Conservation (phyloP, 108 stramenopile species). For the Pseudonitzschia pungens region DNA sequence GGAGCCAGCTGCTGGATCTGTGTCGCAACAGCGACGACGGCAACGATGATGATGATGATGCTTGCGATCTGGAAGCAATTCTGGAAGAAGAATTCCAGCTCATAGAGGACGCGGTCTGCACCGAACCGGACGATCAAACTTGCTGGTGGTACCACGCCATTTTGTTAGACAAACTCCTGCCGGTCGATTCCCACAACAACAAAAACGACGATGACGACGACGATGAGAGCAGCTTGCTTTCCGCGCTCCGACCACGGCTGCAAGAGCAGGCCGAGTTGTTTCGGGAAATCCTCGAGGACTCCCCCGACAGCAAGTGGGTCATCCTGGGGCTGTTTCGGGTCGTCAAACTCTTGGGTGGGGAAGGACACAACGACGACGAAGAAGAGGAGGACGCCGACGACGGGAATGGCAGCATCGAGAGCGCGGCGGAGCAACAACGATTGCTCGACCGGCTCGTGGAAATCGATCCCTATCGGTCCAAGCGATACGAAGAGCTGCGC, state of each 20-base stretch:
- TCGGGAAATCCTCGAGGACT: conserved; percentile 47
- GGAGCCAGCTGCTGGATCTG: conserved; percentile 76
- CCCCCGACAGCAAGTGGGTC: conserved; percentile 50
- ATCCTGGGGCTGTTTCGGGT: conserved; percentile 42
- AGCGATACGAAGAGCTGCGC: conserved; percentile 34
- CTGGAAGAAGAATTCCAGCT: conserved; percentile 59
- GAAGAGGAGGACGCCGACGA: not conserved
- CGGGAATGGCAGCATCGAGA: conserved; percentile 7
- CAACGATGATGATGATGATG: conserved; percentile 8
- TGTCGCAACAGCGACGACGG: conserved; percentile 2
- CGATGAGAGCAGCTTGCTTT: not conserved
- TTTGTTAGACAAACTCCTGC: conserved; percentile 40
- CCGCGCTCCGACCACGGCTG: conserved; percentile 13
- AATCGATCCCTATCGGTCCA: conserved; percentile 43
- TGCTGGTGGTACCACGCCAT: conserved; percentile 95
- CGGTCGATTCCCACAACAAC: not conserved
- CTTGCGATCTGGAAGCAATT: not conserved
- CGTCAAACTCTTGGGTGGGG: conserved; percentile 11
- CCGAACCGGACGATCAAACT: conserved; percentile 97
- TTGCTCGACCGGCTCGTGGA: conserved; percentile 31
- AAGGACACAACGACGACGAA: not conserved
- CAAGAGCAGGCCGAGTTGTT: conserved; percentile 33
- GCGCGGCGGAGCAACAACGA: conserved; percentile 8
- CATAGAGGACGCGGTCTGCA: conserved; percentile 88
- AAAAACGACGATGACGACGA: too few relatives aligned